Base-by-base conservation (phyloP, 352 stramenopile species). In the Globisporangium spinosum region DNA sequence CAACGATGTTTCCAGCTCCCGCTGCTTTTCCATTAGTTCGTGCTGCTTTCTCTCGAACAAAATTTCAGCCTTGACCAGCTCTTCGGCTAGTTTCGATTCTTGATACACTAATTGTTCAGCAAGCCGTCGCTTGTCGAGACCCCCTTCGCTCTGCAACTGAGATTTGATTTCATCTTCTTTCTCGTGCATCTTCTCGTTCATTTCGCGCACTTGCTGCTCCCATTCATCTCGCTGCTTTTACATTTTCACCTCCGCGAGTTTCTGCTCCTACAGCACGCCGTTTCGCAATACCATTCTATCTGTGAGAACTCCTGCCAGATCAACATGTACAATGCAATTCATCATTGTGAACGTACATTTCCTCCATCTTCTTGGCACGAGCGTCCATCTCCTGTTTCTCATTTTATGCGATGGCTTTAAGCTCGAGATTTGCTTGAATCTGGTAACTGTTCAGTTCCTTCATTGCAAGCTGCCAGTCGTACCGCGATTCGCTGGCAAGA, bases 361-460 rank as follows among this genome's bases (percentile, higher is more conserved):
- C 82, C 53, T 91, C 79, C 86, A 93, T 94, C 53, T 83, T 79
- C 57, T 82, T 84, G 66, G 92, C 85, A 5, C 76, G 68, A 1
- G 64, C 63, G 56, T 96, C 87, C 83, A 93, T 96, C 64, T 94
- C 88, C 17, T 76, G 74, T 25, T 91, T 91, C 40, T 94, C 86
- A 29, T 81, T 80, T 69, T 88, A 81, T 6, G 81, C 85, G 22
- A 85, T 70, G 2, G 64, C 77, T 65, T 89, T 81, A 12, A 85
- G 70, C 32, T 90, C 83, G 10, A 88, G 63, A 9, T 82, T 85
- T 0, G 71, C 74, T 66, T 85, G 78, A 38, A 93, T 77, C 60
- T 96, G 84, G 22, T 74, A 82, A 51, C 75, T 83, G 66, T 96
- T 95, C 1, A 96, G 71, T 68, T 97, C 89, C 60, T 89, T 88